Base-by-base conservation (phyloP, 805 yeast genomes). In the Ogataea angusta region DNA sequence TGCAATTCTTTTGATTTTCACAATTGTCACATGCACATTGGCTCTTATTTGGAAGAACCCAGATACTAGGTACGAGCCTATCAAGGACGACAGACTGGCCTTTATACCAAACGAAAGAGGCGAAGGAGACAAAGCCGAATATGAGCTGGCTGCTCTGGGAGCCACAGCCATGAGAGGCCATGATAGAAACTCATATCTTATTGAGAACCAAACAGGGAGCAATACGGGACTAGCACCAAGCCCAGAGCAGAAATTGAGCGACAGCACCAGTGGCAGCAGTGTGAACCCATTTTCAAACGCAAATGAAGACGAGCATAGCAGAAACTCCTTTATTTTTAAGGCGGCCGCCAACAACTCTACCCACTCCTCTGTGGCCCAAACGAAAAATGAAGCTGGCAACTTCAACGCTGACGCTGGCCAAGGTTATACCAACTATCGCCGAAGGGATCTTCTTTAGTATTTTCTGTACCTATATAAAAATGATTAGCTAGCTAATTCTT, bases 71-170 rank as follows among this genome's bases (percentile, higher is more conserved):
- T 93, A 93, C 68, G 91, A 88, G 67, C 98, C 96, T 47, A 85
- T 91, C 84, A 85, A 84, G 54, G 99, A 93, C 63, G 99, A 93
- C 60, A 79, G 99, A 60, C 93, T 85, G 37, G 85, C 96, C n/a
- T 93, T 93, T 62, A 85, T 93, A 58, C 90, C 90, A 47, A 73
- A 48, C 34, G 52, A 33, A n/a, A 50, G 52, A n/a, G 63, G 63
- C 24, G 63, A 62, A 30, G 57, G 19, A 14, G 31, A 61, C 49
- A 60, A 62, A 35, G 72, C 66, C 21, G 81, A 73, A 45, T 68
- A 80, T 45, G 91, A 84, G 63, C 71, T 84, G 48, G 78, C 78
- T 57, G 91, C 85, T 1, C 70, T 84, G 38, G 90, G 89, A 23
- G 84, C 82, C 3, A 72, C 80, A 18, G 82, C 81, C 28, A 75